Conservation (phyloP, 1,284 basidiomycete genomes). For the Irpex sp. region DNA sequence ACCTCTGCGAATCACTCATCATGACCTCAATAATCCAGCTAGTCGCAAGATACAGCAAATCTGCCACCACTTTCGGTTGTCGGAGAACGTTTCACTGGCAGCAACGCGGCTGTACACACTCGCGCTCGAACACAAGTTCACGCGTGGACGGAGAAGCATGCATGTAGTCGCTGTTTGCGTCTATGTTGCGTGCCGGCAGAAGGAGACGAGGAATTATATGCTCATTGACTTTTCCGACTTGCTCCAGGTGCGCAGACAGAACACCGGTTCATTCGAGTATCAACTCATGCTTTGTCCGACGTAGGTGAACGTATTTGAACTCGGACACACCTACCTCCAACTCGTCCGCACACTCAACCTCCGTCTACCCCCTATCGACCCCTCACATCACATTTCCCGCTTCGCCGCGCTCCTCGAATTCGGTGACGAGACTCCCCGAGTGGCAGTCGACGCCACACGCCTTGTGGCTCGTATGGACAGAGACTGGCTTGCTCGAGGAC, state of each 20-base stretch:
- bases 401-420: slow-evolving; percentile 98
- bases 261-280: no score
- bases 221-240: slow-evolving; percentile 97
- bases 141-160: slow-evolving; percentile 87
- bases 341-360: slow-evolving; percentile 89
- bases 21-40: slow-evolving; percentile 43
- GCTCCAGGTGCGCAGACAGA: slow-evolving; percentile 59
- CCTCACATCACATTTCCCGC: slow-evolving; percentile 95
- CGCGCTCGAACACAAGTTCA: slow-evolving; percentile 92
- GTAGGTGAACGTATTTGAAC: slow-evolving; percentile 96
- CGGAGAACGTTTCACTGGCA: slow-evolving; percentile 76
- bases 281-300: neutral
- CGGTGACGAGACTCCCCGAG: slow-evolving; percentile 88
- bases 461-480: slow-evolving; percentile 94
- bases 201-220: slow-evolving; percentile 92
- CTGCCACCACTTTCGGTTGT: slow-evolving; percentile 75
- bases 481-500: slow-evolving; percentile 97
- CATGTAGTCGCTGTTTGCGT: slow-evolving; percentile 96
- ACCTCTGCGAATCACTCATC: neutral
- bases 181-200: slow-evolving; percentile 91
- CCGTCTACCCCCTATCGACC: slow-evolving; percentile 89
- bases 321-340: slow-evolving; percentile 95
- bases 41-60: slow-evolving; percentile 81
- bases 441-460: slow-evolving; percentile 91
- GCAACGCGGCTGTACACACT: slow-evolving; percentile 91